phyloP scores from a whole-genome alignment of 345 rosid species.

The Lepidium sativum region DNA sequence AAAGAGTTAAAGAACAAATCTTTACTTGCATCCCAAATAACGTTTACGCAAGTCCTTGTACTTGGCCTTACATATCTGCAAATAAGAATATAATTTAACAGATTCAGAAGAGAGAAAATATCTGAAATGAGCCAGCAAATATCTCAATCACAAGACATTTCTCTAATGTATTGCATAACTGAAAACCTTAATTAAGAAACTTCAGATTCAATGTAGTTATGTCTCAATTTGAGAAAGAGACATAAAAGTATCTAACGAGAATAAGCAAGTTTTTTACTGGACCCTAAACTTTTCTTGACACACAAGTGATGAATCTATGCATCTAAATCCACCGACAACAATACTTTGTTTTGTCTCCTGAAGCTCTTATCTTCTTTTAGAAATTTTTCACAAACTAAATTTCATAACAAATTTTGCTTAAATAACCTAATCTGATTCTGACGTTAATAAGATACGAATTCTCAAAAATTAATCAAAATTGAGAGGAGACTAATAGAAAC shows the following conservation, averaged over 20 bases:
- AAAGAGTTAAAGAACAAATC: constrained; percentile 7
- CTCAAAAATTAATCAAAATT: not conserved
- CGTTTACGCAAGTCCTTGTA: constrained; percentile 62
- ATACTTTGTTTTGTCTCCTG: not conserved
- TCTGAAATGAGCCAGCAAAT: not conserved
- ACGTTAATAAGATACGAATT: not conserved
- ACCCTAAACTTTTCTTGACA: constrained; percentile 19
- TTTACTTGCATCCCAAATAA: constrained; percentile 65
- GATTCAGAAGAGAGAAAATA: not conserved
- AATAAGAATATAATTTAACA: not conserved
- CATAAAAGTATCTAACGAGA: too few species aligned
- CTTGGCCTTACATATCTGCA: constrained; percentile 72
- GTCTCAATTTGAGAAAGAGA: too few species aligned
- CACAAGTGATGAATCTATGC: constrained; percentile 25
- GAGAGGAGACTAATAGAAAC: not conserved
- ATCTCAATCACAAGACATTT: not conserved
- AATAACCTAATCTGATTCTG: not conserved
- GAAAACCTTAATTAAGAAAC: too few species aligned
- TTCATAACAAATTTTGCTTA: not conserved
- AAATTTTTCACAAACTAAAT: not conserved
- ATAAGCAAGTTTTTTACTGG: too few species aligned
- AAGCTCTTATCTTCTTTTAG: not conserved
- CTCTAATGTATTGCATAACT: not conserved
- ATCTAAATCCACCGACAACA: constrained; percentile 12
- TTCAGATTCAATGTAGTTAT: not conserved